These are phyloP conservation scores for Voacanga thouarsii DNA, from an alignment of 257 asterid genomes.

Conservation along the genomic window DNA sequence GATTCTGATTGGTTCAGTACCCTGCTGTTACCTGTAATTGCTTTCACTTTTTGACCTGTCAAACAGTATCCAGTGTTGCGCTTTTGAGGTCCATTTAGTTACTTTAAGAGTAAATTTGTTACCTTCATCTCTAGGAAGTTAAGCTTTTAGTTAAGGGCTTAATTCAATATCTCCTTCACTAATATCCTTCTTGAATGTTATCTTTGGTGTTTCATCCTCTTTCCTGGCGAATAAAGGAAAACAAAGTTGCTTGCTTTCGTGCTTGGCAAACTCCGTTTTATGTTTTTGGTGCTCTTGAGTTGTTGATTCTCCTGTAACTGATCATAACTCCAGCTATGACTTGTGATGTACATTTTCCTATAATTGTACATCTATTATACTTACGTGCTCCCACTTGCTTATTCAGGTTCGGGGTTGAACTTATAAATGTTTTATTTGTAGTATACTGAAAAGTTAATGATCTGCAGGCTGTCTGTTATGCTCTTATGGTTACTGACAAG, in stretches of 20 bases:
- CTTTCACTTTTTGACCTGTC: not conserved
- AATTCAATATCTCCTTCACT: not conserved
- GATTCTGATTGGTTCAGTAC: no score
- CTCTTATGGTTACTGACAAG: constrained; percentile 56
- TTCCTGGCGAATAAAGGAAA: not conserved
- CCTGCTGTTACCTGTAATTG: not conserved
- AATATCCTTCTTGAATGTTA: not conserved
- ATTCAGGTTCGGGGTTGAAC: not conserved
- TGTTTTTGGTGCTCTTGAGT: no score
- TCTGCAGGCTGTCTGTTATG: constrained; percentile 65
- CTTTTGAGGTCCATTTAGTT: not conserved
- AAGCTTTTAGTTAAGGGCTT: not conserved
- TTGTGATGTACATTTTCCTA: not conserved
- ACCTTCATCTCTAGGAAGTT: not conserved
- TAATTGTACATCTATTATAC: not conserved
- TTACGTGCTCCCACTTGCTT: not conserved
- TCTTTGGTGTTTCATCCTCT: not conserved
- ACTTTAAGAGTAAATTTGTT: not conserved
- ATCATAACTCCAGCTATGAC: not conserved
- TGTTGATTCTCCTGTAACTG: not conserved
- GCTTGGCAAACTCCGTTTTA: no score
- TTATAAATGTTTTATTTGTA: not conserved
- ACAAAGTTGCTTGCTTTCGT: not conserved
- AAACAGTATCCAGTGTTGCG: not conserved
- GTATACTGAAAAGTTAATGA: not conserved